Conservation (phyloP, 140 eudicot genomes). For the Erigeron philadelphicus region DNA sequence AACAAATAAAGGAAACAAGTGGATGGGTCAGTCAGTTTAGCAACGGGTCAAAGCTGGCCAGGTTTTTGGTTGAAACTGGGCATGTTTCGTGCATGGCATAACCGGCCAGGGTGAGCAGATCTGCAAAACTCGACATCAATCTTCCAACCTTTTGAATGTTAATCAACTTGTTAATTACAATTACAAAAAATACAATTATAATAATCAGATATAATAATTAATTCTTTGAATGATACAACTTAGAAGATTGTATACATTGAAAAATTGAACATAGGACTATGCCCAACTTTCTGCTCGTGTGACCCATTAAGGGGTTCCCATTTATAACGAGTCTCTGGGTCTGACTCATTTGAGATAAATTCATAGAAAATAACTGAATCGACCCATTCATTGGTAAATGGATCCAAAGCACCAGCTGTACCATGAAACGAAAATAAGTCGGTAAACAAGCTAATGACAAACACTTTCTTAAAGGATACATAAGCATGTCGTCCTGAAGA, state of each 20-base stretch:
- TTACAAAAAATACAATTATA: too few species aligned
- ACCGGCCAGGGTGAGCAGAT: background rate
- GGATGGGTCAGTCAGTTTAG: background rate
- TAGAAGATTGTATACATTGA: background rate
- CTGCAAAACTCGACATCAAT: background rate
- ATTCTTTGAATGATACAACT: background rate
- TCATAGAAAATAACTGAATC: background rate
- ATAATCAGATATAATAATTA: too few species aligned
- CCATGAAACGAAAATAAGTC: background rate
- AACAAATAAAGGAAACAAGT: background rate
- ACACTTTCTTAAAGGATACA: constrained; percentile 50
- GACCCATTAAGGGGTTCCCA: background rate
- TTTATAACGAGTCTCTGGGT: background rate
- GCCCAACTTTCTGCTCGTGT: background rate
- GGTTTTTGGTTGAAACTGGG: background rate
- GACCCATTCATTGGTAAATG: background rate
- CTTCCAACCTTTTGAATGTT: too few species aligned
- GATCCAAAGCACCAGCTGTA: background rate
- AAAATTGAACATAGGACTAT: background rate
- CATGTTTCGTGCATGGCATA: background rate
- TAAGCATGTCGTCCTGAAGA: constrained; percentile 71
- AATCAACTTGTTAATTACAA: too few species aligned
- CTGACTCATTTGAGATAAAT: background rate
- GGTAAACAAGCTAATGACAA: background rate
- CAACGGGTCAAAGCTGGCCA: background rate